Evolutionary conservation across 2,329 filamentous ascomycete species (phyloP).

Genomic region (Claviceps humidiphila): DNA sequence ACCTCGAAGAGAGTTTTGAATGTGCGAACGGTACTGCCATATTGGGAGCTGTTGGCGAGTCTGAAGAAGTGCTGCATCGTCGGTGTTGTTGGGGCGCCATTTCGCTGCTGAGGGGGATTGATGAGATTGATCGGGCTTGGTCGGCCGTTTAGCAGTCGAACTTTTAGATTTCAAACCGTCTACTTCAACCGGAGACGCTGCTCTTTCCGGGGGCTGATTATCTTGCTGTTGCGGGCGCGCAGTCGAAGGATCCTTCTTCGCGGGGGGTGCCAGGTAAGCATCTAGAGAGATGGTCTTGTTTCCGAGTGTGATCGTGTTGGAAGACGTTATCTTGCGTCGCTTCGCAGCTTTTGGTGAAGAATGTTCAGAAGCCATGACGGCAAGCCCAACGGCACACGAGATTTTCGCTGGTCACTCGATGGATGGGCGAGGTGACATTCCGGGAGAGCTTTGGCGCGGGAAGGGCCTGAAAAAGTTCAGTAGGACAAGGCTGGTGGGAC

Average conservation of each 20-base stretch:
- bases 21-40: slow-evolving; percentile 59
- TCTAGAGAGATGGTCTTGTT: slow-evolving; percentile 35
- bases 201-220: background rate
- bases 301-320: slow-evolving; percentile 31
- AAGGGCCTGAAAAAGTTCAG: no score
- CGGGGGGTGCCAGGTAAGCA: slow-evolving; percentile 30
- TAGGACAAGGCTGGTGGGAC: no score
- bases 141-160: background rate
- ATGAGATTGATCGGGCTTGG: background rate
- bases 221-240: background rate
- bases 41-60: slow-evolving; percentile 63
- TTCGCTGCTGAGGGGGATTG: background rate
- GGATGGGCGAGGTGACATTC: background rate
- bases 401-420: background rate
- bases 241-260: background rate
- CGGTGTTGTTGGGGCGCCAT: slow-evolving; percentile 9
- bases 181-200: background rate
- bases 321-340: slow-evolving; percentile 21
- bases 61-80: slow-evolving; percentile 23
- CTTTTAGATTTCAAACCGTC: background rate
- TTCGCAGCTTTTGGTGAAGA: slow-evolving; percentile 18
- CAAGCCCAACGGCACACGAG: background rate
- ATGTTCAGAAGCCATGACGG: slow-evolving; percentile 1
- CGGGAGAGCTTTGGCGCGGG: no score
- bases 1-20: slow-evolving; percentile 45